Evolutionary conservation across 202 grass and related monocot genomes (phyloP).

Genomic region (Digitaria exilis): DNA sequence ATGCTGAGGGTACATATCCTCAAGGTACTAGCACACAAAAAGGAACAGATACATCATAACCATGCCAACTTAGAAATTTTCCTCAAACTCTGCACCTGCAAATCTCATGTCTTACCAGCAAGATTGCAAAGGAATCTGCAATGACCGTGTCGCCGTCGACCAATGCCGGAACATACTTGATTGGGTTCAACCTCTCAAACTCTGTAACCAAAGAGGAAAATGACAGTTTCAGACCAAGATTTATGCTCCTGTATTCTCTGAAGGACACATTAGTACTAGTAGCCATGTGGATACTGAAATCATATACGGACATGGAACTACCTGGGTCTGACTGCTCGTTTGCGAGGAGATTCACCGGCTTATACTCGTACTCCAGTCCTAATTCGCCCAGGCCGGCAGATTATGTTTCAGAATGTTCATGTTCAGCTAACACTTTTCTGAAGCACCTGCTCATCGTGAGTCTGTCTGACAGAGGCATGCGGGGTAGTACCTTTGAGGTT

Average conservation of each 20-base stretch:
- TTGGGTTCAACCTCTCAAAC: conserved; percentile 66
- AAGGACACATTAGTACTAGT: background rate
- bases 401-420: background rate
- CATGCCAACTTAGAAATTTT: background rate
- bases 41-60: background rate
- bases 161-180: conserved; percentile 60
- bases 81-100: background rate
- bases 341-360: conserved; percentile 53
- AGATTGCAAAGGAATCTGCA: conserved; percentile 58
- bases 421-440: background rate
- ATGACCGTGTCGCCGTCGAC: conserved; percentile 43
- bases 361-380: conserved; percentile 75
- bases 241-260: conserved; percentile 14
- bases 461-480: background rate
- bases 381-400: background rate
- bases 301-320: background rate
- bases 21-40: conserved; percentile 58
- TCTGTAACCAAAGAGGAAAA: conserved; percentile 35
- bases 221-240: background rate
- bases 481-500: conserved; percentile 61
- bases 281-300: background rate
- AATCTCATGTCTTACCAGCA: conserved; percentile 36
- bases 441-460: background rate
- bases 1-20: conserved; percentile 61
- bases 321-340: conserved; percentile 53